Base-by-base conservation (phyloP, 805 yeast species). In the Wickerhamomyces canadensis region DNA sequence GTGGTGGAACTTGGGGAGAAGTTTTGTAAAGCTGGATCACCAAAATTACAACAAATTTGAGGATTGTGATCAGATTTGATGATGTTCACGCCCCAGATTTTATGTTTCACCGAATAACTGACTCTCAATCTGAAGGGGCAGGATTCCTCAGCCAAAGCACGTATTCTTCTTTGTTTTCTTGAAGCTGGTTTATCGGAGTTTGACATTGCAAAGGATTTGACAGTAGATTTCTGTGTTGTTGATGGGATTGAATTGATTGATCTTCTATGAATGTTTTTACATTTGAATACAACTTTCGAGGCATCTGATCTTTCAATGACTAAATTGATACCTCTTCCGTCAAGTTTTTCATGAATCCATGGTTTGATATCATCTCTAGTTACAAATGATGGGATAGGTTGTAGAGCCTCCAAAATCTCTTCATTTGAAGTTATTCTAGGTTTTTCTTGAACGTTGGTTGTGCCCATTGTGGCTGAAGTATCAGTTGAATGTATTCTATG, bases 261-360 rank as follows among this genome's bases (percentile, higher is more conserved):
- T 37, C 48, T 52, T 44, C 52, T 51, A 37, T 50, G 52, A n/a
- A 52, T 28, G 33, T 45, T 52, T 44, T 57, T 57, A 40, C 62
- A 58, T 36, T 58, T 56, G 49, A 59, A 58, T 9, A 59, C 59
- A 15, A 57, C 54, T 37, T 58, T 57, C 14, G 57, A 43, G 4
- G 51, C 43, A 35, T 58, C 62, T 1, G 60, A 54, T 43, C 63
- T 48, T 36, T 57, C 63, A 42, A 60, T 56, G 6, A 58, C 62
- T 28, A 54, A 35, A 15, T 33, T 36, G 17, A 53, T 47, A 3
- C 57, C 57, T 7, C 49, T 33, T 7, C 42, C 36, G 28, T 46
- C 49, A 25, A 54, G 37, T 13, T 28, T 36, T 11, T 45, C 45
- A 27, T 45, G 45, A 22, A 54, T 33, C 58, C 58, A 54, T 13